Evolutionary conservation across 371 early-diverging fungal genomes (phyloP), one percentile per base, ranked within the genome.

Genomic region (Nematocida sp.): DNA sequence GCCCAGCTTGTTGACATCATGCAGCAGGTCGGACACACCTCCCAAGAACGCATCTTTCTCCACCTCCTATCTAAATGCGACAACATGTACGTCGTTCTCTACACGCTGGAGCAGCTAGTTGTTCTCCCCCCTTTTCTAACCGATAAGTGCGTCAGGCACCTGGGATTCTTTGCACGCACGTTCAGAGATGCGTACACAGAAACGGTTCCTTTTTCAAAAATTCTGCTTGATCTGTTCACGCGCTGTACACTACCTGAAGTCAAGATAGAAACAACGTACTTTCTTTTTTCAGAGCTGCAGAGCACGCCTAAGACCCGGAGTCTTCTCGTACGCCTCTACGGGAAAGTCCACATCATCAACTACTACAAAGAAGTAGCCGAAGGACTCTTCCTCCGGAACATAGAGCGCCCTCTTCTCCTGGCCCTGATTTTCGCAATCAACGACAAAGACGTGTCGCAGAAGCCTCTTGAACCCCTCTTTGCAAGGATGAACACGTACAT

Each of bases 281-380:
- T 21, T 17, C 27, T 70, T 15, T 23, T 70, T 4, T 38, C 45
- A n/a, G 46, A 70, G 51, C 15, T 70, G 21, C 21, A 41, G 19
- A 25, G 25, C 19, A 37, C 21, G 5, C 23, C 29, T 17, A 29
- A 31, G 13, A 38, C 19, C 2, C 31, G 62, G 15, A 21, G 34
- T 5, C 13, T 62, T 2, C 29, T 70, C 2, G 50, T 70, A 29
- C 31, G 27, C 13, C 4, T 70, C 11, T 70, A 45, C 41, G 74
- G 74, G 13, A 58, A 49, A 34, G 34, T 50, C n/a, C 74, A 70
- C 7, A 34, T 70, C 36, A 34, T 70, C 17, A 62, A 50, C 31
- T 70, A 70, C 53, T 70, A 70, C 41, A 57, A 57, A 38, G 74
- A 70, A 34, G n/a, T 70, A 3, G 13, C 17, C 23, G 60, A 29